These are phyloP conservation scores for Chlorella variabilis DNA, from an alignment of 163 green algal genomes.

Conservation along the genomic window DNA sequence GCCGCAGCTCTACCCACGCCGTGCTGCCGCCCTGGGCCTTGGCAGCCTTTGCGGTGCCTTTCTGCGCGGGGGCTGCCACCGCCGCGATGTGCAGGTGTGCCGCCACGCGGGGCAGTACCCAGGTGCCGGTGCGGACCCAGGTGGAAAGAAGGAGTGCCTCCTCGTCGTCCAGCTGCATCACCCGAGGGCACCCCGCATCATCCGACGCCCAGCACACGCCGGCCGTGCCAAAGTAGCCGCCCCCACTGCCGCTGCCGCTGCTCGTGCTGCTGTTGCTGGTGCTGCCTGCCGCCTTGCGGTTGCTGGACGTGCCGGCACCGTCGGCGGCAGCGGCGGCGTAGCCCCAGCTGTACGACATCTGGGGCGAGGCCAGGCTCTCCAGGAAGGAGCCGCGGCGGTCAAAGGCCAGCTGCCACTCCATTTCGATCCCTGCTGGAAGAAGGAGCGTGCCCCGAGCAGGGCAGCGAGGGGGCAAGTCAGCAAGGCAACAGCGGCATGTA, in stretches of 20 bases:
- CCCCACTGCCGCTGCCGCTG: neutral
- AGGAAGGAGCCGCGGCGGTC: neutral
- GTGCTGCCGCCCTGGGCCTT: no score
- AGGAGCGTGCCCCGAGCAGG: no score
- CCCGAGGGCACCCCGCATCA: conserved; percentile 13
- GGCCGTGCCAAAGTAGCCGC: neutral
- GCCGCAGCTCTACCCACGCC: conserved; percentile 8
- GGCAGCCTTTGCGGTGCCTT: no score
- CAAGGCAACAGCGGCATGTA: no score
- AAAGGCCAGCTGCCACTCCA: conserved; percentile 23
- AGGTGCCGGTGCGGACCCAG: conserved; percentile 17
- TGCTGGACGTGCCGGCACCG: neutral
- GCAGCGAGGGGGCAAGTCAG: no score
- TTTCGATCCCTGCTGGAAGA: conserved; percentile 12
- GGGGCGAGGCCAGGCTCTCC: neutral
- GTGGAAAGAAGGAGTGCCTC: conserved; percentile 30
- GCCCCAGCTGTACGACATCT: conserved; percentile 16
- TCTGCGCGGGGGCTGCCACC: neutral
- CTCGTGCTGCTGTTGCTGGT: neutral
- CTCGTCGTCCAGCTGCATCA: conserved; percentile 25
- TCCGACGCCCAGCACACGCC: conserved; percentile 25
- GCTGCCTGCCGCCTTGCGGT: neutral
- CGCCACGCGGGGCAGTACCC: conserved; percentile 22
- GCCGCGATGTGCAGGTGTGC: neutral
- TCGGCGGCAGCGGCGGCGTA: conserved; percentile 5